Percentiles rank a stretch among this genome's conserved stretches.
Evolutionary conservation across 371 early-diverging fungal genomes (phyloP).

Genomic region (Syncephalastrum racemosum): DNA sequence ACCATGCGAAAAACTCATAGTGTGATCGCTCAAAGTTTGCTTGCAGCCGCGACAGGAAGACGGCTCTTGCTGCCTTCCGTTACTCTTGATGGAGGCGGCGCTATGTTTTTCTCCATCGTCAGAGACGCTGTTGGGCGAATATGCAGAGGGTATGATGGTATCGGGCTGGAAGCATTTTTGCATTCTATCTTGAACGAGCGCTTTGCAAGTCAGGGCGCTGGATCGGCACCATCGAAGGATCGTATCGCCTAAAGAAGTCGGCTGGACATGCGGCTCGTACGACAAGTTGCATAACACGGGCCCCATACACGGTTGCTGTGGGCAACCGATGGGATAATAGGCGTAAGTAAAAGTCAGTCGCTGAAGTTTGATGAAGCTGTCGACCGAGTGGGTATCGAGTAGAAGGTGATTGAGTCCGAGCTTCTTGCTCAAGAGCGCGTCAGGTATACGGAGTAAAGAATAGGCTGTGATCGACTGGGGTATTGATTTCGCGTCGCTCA

Average conservation of each 20-base stretch:
- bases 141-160: background rate
- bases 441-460: slow-evolving; percentile 27
- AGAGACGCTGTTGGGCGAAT: background rate
- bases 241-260: slow-evolving; percentile 40
- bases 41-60: slow-evolving; percentile 31
- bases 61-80: slow-evolving; percentile 7
- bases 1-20: slow-evolving; percentile 58
- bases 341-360: slow-evolving; percentile 54
- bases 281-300: slow-evolving; percentile 52
- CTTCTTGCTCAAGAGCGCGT: slow-evolving; percentile 43
- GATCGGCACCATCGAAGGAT: slow-evolving; percentile 48
- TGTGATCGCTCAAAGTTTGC: slow-evolving; percentile 50
- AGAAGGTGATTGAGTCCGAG: slow-evolving; percentile 58
- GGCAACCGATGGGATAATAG: slow-evolving; percentile 49
- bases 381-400: slow-evolving; percentile 56
- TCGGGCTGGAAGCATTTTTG: slow-evolving; percentile 2
- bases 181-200: slow-evolving; percentile 10
- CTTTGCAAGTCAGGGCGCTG: slow-evolving; percentile 32
- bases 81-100: slow-evolving; percentile 1
- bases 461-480: slow-evolving; percentile 43
- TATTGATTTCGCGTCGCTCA: slow-evolving; percentile 10
- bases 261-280: no score
- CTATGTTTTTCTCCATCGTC: background rate
- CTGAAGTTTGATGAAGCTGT: slow-evolving; percentile 60
- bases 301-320: slow-evolving; percentile 56